A percentile compares a stretch with the other conserved stretches of the same genome.
These are phyloP conservation scores for Candida endomychidarum DNA, from an alignment of 805 yeast species.

Conservation along the genomic window DNA sequence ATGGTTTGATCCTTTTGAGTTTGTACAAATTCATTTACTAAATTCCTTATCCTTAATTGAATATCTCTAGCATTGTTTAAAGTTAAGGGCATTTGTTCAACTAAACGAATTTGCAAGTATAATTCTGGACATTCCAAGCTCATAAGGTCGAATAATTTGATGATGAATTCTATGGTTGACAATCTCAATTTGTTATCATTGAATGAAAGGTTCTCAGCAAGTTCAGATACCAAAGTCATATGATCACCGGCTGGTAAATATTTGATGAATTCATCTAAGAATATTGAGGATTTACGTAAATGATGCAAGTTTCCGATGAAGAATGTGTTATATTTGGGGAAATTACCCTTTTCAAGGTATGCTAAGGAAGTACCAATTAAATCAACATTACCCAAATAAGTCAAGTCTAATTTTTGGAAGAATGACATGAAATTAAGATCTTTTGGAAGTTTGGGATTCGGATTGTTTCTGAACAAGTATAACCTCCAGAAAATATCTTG, in stretches of 20 bases:
- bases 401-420: conserved; percentile 1
- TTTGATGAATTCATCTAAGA: conserved; percentile 7
- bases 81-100: conserved; percentile 75
- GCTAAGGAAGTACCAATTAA: conserved; percentile 10
- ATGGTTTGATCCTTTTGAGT: conserved; percentile 17
- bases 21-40: conserved; percentile 45
- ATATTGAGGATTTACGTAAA: conserved; percentile 13
- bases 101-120: conserved; percentile 50
- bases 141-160: conserved; percentile 23
- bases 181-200: conserved; percentile 38
- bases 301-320: conserved; percentile 5
- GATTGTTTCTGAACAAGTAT: conserved; percentile 6
- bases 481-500: conserved; percentile 15
- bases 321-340: neutral
- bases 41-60: conserved; percentile 60
- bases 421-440: conserved; percentile 5
- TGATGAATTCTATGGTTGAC: conserved; percentile 50
- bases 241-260: neutral
- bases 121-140: conserved; percentile 34
- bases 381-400: conserved; percentile 11
- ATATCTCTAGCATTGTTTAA: conserved; percentile 73
- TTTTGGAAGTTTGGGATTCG: neutral
- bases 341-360: neutral
- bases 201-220: conserved; percentile 10
- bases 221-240: neutral